Percentiles rank a stretch among this genome's conserved stretches.
These are phyloP conservation scores for Fusarium staphyleae DNA, from an alignment of 2,329 filamentous ascomycete species.

Conservation along the genomic window DNA sequence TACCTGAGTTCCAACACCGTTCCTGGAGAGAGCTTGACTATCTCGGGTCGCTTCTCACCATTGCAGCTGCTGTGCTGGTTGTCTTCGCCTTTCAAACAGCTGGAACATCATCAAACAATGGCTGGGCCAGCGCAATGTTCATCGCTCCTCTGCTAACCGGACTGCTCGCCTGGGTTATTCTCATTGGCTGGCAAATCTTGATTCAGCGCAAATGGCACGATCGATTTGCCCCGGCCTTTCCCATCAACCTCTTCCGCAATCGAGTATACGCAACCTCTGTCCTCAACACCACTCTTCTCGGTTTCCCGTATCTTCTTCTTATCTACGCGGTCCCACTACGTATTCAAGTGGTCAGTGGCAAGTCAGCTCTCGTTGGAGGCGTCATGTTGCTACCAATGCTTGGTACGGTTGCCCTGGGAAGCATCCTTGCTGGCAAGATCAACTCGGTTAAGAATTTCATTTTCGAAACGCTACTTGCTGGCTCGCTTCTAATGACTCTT, in stretches of 20 bases:
- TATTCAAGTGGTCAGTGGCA: constrained; percentile 58
- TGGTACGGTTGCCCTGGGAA: constrained; percentile 56
- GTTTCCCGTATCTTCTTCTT: constrained; percentile 58
- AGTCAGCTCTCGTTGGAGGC: constrained; percentile 55
- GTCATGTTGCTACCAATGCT: constrained; percentile 63
- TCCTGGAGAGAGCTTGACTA: constrained; percentile 61
- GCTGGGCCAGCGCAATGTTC: constrained; percentile 53
- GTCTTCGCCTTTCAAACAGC: constrained; percentile 66
- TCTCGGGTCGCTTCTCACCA: constrained; percentile 59
- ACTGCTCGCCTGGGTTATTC: constrained; percentile 38
- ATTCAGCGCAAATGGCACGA: constrained; percentile 39
- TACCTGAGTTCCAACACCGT: constrained; percentile 49
- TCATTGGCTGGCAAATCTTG: constrained; percentile 43
- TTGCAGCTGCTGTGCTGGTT: constrained; percentile 61
- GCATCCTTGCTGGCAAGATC: constrained; percentile 50
- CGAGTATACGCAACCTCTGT: constrained; percentile 53
- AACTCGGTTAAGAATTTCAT: constrained; percentile 52
- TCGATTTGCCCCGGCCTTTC: constrained; percentile 52
- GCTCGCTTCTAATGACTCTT: constrained; percentile 53
- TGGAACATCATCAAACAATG: constrained; percentile 44
- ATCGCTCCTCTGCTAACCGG: constrained; percentile 44
- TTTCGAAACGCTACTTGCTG: constrained; percentile 53
- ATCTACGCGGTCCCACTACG: constrained; percentile 59
- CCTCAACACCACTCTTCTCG: constrained; percentile 56
- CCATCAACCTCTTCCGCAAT: constrained; percentile 56